Evolutionary conservation across 73 alveolate species (phyloP).

Genomic region (Tetrahymena borealis): DNA sequence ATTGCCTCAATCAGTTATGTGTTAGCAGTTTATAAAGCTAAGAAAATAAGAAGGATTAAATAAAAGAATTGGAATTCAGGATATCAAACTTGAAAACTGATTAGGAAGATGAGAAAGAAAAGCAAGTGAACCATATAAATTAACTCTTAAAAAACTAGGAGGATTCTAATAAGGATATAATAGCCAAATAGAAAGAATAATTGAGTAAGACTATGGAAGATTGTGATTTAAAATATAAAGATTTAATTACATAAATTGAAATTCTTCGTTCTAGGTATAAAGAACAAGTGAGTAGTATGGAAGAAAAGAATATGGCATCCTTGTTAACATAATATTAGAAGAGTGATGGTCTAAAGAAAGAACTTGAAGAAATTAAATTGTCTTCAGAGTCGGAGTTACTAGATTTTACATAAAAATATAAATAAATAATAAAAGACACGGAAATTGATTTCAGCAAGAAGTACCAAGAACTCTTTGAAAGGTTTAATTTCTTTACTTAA

Average conservation of each 20-base stretch:
- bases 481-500: too few species aligned
- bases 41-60: constrained; percentile 21
- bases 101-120: constrained; percentile 29
- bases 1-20: constrained; percentile 13
- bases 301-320: neutral
- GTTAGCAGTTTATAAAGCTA: constrained; percentile 9
- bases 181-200: neutral
- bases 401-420: neutral
- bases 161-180: neutral
- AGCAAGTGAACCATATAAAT: neutral
- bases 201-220: neutral
- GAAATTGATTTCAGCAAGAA: neutral
- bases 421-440: neutral
- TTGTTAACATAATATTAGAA: neutral
- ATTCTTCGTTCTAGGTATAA: neutral
- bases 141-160: neutral
- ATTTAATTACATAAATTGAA: neutral
- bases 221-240: neutral
- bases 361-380: neutral
- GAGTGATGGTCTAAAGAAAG: neutral
- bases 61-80: constrained; percentile 29
- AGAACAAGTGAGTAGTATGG: neutral
- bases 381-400: neutral
- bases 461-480: neutral
- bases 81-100: constrained; percentile 29